Evolutionary conservation across 2,329 filamentous ascomycete genomes (phyloP), one percentile per base, ranked within the genome.

Genomic region (Diaporthe amygdali): DNA sequence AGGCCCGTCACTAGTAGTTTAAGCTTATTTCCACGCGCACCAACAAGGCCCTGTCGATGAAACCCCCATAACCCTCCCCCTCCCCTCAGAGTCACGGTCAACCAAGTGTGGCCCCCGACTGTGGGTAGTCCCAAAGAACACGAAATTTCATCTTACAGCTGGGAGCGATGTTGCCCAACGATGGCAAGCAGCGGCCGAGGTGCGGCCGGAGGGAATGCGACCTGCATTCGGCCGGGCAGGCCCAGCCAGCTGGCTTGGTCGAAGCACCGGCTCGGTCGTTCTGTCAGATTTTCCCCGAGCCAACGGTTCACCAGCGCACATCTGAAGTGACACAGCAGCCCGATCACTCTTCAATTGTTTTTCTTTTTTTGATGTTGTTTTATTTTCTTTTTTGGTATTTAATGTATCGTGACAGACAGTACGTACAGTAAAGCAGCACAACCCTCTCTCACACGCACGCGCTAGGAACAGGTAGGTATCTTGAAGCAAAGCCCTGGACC

Each of bases 401-500:
- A 34, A 66, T 66, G 15, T 47, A 44, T 63, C 44, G 51, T 66
- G 30, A 56, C 44, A 37, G 25, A 34, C 15, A 30, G 15, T 20
- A 32, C 49, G 9, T 17, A 39, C 41, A 34, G 30, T 63, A 34
- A 34, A 52, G 56, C 47, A 66, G 49, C 44, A 69, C 3, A 66
- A n/a, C 32, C 22, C n/a, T 56, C n/a, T 25, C 66, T 51, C 41
- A 34, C 59, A 30, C 56, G 49, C 30, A 69, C 15, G 30, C 56
- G 56, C 56, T 47, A 47, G 59, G 41, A 63, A 47, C 41, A 47
- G 59, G 59, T 63, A 63, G 59, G 59, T 63, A 63, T 63, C 63
- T 66, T 52, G 47, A 51, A 51, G 52, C 44, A 66, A 51, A 39
- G n/a, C 47, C 32, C 46, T 52, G 34, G 39, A 39, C 34, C 39